These are phyloP conservation scores for Blumeria hordei DNA, from an alignment of 2,329 filamentous ascomycete species.

Conservation along the genomic window DNA sequence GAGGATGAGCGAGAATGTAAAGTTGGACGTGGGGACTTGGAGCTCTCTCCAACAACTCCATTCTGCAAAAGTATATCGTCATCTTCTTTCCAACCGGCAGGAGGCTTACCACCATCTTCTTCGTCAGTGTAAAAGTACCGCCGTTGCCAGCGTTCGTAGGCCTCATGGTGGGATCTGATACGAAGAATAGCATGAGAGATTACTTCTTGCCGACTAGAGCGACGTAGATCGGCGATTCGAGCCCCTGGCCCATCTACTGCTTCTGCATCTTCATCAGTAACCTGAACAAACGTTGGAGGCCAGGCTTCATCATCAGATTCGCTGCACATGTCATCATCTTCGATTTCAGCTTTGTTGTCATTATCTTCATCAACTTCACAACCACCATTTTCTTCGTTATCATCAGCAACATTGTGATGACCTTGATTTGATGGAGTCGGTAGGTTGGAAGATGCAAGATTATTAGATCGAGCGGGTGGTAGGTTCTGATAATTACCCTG, in stretches of 20 bases:
- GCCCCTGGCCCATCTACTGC: slow-evolving; percentile 11
- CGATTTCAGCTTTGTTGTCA: slow-evolving; percentile 4
- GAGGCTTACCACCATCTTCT: slow-evolving; percentile 49
- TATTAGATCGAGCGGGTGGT: background rate
- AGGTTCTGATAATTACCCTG: background rate
- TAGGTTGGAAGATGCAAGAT: background rate
- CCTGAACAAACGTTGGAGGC: slow-evolving; percentile 9
- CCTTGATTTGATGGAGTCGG: background rate
- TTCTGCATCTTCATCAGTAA: slow-evolving; percentile 13
- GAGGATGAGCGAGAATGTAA: slow-evolving; percentile 42
- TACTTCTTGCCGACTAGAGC: slow-evolving; percentile 8
- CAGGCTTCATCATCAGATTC: slow-evolving; percentile 7
- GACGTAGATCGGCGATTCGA: slow-evolving; percentile 8
- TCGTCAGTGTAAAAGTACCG: slow-evolving; percentile 66
- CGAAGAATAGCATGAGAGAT: slow-evolving; percentile 10
- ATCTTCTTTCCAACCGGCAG: slow-evolving; percentile 35
- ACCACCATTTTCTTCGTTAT: background rate
- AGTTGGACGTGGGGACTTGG: slow-evolving; percentile 19
- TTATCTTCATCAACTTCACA: slow-evolving; percentile 3
- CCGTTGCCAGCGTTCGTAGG: slow-evolving; percentile 52
- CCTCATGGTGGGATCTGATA: slow-evolving; percentile 10
- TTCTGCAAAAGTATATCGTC: slow-evolving; percentile 24
- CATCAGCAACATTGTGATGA: background rate
- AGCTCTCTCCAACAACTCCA: slow-evolving; percentile 17
- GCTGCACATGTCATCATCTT: slow-evolving; percentile 1